Evolutionary conservation across 1,284 basidiomycete species (phyloP).

Genomic region (Psilocybe mexicana): DNA sequence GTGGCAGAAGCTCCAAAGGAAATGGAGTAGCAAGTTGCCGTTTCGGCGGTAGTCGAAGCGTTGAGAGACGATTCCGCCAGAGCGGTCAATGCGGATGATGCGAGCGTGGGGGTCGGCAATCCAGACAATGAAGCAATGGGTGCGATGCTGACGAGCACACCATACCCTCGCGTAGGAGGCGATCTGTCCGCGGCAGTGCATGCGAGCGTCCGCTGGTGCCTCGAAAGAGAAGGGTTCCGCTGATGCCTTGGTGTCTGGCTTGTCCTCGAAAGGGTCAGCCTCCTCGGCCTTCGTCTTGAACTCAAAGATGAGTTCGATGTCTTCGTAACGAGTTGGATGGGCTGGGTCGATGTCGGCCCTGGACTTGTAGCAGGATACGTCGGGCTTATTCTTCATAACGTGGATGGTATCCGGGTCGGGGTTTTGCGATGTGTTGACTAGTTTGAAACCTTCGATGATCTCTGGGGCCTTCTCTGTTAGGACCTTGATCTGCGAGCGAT

Average conservation of each 20-base stretch:
- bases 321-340: not conserved
- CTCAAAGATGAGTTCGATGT: constrained; percentile 1
- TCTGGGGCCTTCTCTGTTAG: not conserved
- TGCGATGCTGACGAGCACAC: constrained; percentile 1
- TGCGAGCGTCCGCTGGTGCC: not conserved
- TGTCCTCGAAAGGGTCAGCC: constrained; percentile 13
- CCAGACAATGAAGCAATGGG: constrained; percentile 27
- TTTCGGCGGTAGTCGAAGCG: constrained; percentile 25
- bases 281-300: not conserved
- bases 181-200: not conserved
- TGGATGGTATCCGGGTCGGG: not conserved
- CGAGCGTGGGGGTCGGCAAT: constrained; percentile 25
- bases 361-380: not conserved
- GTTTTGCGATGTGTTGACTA: not conserved
- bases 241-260: not conserved
- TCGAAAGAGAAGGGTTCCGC: not conserved
- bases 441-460: not conserved
- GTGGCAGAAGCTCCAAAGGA: constrained; percentile 27
- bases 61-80: constrained; percentile 28
- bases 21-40: constrained; percentile 23
- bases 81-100: constrained; percentile 32
- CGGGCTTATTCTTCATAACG: constrained; percentile 1
- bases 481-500: not conserved
- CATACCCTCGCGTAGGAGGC: not conserved
- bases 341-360: no score